These are phyloP conservation scores for Spizellomyces punctatus DNA, from an alignment of 192 early-diverging fungal genomes.

Conservation along the genomic window DNA sequence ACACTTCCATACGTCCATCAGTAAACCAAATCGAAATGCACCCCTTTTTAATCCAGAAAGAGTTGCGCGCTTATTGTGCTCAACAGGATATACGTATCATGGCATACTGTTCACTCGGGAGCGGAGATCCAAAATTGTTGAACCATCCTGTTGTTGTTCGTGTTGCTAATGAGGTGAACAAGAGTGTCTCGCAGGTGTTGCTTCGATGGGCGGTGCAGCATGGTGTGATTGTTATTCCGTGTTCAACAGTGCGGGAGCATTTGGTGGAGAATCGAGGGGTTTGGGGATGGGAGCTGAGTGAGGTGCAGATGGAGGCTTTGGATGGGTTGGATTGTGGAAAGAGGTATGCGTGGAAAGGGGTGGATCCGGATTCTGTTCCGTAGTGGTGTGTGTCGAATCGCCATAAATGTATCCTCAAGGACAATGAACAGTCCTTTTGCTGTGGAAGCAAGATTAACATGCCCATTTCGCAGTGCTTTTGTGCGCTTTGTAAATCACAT, in stretches of 20 bases:
- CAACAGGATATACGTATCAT: conserved; percentile 71
- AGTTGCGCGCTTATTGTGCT: conserved; percentile 75
- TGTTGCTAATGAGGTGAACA: too few species aligned
- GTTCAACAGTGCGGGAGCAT: conserved; percentile 51
- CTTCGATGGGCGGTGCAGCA: conserved; percentile 66
- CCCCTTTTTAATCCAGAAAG: conserved; percentile 68
- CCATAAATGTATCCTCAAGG: too few species aligned
- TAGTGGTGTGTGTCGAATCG: too few species aligned
- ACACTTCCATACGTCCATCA: conserved; percentile 72
- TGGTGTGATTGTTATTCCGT: conserved; percentile 60
- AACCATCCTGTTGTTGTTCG: conserved; percentile 13
- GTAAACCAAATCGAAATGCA: conserved; percentile 87
- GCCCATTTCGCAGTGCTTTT: too few species aligned
- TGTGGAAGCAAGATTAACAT: too few species aligned
- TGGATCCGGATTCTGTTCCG: too few species aligned
- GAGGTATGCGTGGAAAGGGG: conserved; percentile 20
- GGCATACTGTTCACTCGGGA: conserved; percentile 66
- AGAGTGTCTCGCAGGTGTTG: conserved; percentile 59
- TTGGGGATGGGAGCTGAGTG: conserved; percentile 57
- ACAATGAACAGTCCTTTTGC: too few species aligned
- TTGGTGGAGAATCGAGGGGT: conserved; percentile 63
- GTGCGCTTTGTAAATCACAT: too few species aligned
- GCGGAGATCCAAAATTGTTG: neutral
- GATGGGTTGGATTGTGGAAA: conserved; percentile 48
- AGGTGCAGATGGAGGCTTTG: conserved; percentile 57